Evolutionary conservation across 805 yeast species (phyloP), one percentile per base, ranked within the genome.

Genomic region (Zygosaccharomyces bisporus): DNA sequence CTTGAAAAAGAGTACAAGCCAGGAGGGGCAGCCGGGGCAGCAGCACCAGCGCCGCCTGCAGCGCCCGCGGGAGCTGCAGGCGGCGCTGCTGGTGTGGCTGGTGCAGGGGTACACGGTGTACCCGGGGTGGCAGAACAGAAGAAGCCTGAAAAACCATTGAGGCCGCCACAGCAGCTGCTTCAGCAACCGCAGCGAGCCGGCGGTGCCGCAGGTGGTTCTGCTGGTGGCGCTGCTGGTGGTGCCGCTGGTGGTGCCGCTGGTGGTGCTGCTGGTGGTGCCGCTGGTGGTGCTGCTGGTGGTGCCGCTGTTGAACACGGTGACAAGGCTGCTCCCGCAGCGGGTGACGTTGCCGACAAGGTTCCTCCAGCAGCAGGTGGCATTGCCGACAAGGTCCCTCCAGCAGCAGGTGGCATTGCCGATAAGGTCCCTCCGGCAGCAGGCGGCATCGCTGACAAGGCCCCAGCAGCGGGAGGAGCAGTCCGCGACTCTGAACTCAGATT

Each of bases 1-100:
- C 45, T 59, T 23, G 57, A 50, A 24, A 56, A 57, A 37, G 62
- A 59, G 24, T 41, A 49, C 16, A 47, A 49, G 39, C 53, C 55
- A 12, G 47, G 44, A 14, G 41, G 49, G 8, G 54, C 45, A 13
- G 43, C 45, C 16, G 49, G 44, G 20, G 38, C 37, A 31, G 49
- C 44, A 25, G 38, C 34, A 24, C 43, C 44, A 10, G 51, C 45
- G 17, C 41, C 38, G n/a, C 38, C 38, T 5, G 38, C 38, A 3
- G 38, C 38, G 4, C 38, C 38, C 25, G 42, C 43, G 9, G 46
- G 19, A 9, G 41, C 37, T 19, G 49, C 20, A 13, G 24, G 39
- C 21, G 40, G 39, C 6, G 45, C 44, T 14, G 41, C 45, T n/a
- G 41, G 41, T 3, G 39, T 29, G 13, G 47, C 23, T 14, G 39